phyloP scores from a whole-genome alignment of 2,329 filamentous ascomycete species.

The Aspergillus candidus region DNA sequence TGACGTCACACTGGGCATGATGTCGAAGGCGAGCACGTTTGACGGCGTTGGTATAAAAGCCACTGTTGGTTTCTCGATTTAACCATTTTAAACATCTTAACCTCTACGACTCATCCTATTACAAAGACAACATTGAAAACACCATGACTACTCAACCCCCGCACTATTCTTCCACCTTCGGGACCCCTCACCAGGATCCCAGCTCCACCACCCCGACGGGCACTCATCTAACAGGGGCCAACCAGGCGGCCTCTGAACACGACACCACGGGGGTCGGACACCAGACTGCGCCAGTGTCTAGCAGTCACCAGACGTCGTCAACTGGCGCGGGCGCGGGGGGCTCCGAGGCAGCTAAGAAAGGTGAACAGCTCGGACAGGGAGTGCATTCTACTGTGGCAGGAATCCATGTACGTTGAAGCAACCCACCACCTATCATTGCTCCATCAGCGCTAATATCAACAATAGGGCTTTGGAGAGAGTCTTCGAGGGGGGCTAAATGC shows the following conservation, averaged over 20 bases:
- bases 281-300: constrained; percentile 9
- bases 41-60: background rate
- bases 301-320: constrained; percentile 9
- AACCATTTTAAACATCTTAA: no score
- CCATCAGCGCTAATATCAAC: background rate
- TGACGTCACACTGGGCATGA: constrained; percentile 8
- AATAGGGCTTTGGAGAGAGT: constrained; percentile 36
- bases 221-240: constrained; percentile 1
- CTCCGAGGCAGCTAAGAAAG: constrained; percentile 9
- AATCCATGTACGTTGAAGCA: constrained; percentile 28
- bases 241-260: constrained; percentile 16
- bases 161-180: constrained; percentile 12
- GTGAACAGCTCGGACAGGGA: constrained; percentile 19
- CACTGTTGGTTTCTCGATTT: no score
- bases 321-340: background rate
- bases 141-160: constrained; percentile 14
- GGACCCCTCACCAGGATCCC: constrained; percentile 6
- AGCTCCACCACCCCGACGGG: constrained; percentile 9
- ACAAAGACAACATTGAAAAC: background rate
- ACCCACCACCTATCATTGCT: background rate
- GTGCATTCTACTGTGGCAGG: constrained; percentile 26
- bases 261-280: constrained; percentile 8
- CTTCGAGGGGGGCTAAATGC: constrained; percentile 34
- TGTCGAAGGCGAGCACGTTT: constrained; percentile 1
- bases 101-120: background rate